Conservation (phyloP, 495 filamentous ascomycete species). For the Apodospora peruviana region DNA sequence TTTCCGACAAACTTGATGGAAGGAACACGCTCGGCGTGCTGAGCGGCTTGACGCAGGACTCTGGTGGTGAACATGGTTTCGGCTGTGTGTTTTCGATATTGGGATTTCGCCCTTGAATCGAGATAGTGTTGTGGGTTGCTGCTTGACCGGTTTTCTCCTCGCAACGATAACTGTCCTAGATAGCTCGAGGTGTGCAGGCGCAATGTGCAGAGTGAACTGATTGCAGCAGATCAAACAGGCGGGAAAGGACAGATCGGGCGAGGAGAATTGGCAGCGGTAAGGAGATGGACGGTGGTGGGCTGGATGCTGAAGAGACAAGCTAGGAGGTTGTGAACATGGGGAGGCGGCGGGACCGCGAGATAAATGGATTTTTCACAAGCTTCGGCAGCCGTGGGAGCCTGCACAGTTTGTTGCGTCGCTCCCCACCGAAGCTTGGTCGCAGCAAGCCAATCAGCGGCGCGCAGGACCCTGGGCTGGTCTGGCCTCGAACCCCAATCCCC, state of each 20-base stretch:
- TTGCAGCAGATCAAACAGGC: background rate
- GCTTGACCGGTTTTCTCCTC: slow-evolving; percentile 17
- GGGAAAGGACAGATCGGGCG: slow-evolving; percentile 24
- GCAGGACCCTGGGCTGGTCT: background rate
- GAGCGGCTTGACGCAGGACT: slow-evolving; percentile 60
- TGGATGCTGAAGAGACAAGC: background rate
- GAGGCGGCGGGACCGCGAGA: slow-evolving; percentile 1
- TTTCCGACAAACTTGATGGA: slow-evolving; percentile 92
- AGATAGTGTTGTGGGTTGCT: background rate
- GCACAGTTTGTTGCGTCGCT: slow-evolving; percentile 1
- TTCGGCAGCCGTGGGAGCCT: background rate
- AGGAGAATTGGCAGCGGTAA: slow-evolving; percentile 14
- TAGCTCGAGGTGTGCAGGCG: background rate
- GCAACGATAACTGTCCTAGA: slow-evolving; percentile 22
- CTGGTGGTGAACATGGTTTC: slow-evolving; percentile 58
- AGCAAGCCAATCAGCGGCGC: slow-evolving; percentile 6
- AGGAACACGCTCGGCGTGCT: slow-evolving; percentile 60
- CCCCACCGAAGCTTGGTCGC: background rate
- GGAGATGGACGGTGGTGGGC: background rate
- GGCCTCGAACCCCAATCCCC: background rate
- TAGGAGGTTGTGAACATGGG: background rate
- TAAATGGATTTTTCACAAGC: slow-evolving; percentile 17
- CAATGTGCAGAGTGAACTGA: background rate
- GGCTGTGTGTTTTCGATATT: background rate
- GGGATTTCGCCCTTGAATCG: background rate